These are phyloP conservation scores for Neurospora africana DNA, from an alignment of 495 filamentous ascomycete genomes.

Conservation along the genomic window DNA sequence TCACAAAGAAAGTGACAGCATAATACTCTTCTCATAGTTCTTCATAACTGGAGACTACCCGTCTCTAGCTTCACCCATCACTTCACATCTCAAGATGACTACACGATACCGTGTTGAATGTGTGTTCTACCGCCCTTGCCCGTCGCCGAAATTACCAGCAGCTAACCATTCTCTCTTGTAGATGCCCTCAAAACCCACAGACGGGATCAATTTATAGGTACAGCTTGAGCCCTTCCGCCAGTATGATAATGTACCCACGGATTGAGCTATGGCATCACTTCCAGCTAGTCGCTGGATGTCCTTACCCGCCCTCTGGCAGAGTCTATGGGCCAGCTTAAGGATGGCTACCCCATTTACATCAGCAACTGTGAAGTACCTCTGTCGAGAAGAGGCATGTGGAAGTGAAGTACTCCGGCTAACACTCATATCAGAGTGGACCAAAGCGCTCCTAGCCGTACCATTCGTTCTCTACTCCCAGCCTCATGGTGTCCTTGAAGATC, in stretches of 20 bases:
- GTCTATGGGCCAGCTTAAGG: background rate
- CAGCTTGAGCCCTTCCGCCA: background rate
- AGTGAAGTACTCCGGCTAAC: background rate
- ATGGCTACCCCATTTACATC: background rate
- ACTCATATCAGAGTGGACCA: slow-evolving; percentile 43
- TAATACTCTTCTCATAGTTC: background rate
- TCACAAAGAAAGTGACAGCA: background rate
- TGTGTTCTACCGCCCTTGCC: slow-evolving; percentile 24
- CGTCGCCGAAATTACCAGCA: background rate
- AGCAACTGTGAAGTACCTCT: background rate
- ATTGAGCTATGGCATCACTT: background rate
- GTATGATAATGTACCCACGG: background rate
- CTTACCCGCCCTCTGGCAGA: background rate
- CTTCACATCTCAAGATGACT: slow-evolving; percentile 49
- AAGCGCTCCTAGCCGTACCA: slow-evolving; percentile 87
- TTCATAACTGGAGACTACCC: background rate
- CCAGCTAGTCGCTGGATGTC: background rate
- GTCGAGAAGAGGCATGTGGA: background rate
- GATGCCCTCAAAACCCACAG: slow-evolving; percentile 86
- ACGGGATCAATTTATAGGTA: slow-evolving; percentile 74
- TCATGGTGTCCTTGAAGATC: slow-evolving; percentile 61
- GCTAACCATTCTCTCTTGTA: slow-evolving; percentile 21
- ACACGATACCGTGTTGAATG: slow-evolving; percentile 88
- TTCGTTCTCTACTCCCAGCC: slow-evolving; percentile 97
- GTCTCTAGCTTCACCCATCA: background rate